phyloP scores from a whole-genome alignment of 2,329 filamentous ascomycete genomes.

The Fusarium sp. region DNA sequence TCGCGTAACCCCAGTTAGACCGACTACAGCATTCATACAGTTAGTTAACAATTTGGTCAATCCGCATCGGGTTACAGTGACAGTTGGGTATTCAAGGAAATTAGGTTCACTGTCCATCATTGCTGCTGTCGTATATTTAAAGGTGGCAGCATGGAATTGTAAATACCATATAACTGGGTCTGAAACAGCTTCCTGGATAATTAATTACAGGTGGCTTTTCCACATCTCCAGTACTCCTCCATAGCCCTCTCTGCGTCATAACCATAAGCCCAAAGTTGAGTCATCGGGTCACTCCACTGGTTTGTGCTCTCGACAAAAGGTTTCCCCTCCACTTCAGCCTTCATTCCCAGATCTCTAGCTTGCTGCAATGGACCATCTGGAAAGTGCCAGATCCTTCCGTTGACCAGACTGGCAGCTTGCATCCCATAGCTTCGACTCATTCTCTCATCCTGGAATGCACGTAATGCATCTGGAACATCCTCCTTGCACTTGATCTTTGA shows the following conservation, averaged over 20 bases:
- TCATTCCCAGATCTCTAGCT: conserved; percentile 13
- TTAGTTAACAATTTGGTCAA: too few relatives aligned
- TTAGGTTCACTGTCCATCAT: fast-evolving
- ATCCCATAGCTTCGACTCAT: conserved; percentile 18
- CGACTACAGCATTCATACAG: fast-evolving
- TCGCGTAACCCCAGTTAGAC: fast-evolving
- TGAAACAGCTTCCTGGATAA: fast-evolving
- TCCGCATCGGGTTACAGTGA: too few relatives aligned
- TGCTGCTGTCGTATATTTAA: fast-evolving
- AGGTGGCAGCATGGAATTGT: fast-evolving
- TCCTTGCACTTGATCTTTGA: background rate
- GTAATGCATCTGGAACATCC: background rate
- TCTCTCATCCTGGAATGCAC: background rate
- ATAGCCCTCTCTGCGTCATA: conserved; percentile 1
- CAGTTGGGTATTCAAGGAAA: fast-evolving
- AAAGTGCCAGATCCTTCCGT: conserved; percentile 9
- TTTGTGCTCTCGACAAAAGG: conserved; percentile 14
- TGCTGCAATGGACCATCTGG: background rate
- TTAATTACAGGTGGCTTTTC: fast-evolving
- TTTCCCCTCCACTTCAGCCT: background rate
- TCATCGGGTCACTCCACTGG: conserved; percentile 10
- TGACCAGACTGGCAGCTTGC: conserved; percentile 8
- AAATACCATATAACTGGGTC: fast-evolving
- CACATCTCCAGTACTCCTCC: background rate
- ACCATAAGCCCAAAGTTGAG: conserved; percentile 13